A percentile compares a stretch with the other conserved stretches of the same genome.
These are phyloP conservation scores for Erucastrum elatum DNA, from an alignment of 345 rosid species.

Conservation along the genomic window DNA sequence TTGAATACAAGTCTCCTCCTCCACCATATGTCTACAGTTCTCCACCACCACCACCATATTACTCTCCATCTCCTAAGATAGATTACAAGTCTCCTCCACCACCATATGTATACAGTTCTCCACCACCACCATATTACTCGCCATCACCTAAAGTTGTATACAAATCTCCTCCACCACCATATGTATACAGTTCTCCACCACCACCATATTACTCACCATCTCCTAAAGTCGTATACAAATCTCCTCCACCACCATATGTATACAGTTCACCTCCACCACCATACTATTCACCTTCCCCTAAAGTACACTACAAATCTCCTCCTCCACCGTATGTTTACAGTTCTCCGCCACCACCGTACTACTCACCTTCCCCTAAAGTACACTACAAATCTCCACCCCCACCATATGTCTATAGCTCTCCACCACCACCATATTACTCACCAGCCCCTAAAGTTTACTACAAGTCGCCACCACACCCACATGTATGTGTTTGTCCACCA, in stretches of 20 bases:
- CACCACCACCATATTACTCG: conserved; percentile 15
- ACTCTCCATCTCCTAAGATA: background rate
- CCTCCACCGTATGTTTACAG: conserved; percentile 15
- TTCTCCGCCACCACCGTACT: conserved; percentile 16
- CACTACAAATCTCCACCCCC: conserved; percentile 9
- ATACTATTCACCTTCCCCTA: background rate
- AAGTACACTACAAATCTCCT: conserved; percentile 4
- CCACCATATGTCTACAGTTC: conserved; percentile 22
- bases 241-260: conserved; percentile 15
- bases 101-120: conserved; percentile 6
- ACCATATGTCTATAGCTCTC: conserved; percentile 2
- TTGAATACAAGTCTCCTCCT: conserved; percentile 4
- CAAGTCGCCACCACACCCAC: conserved; percentile 13
- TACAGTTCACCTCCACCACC: conserved; percentile 24
- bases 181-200: conserved; percentile 12
- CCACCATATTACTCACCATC: conserved; percentile 13
- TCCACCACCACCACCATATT: conserved; percentile 20
- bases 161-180: conserved; percentile 12
- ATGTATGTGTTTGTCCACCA: background rate
- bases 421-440: conserved; percentile 20
- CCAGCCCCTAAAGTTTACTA: background rate
- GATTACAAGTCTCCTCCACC: conserved; percentile 7
- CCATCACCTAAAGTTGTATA: background rate
- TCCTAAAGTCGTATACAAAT: background rate
- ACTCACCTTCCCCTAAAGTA: background rate